Base-by-base conservation (phyloP, 169 alveolate genomes). In the Plasmodium coatneyi region DNA sequence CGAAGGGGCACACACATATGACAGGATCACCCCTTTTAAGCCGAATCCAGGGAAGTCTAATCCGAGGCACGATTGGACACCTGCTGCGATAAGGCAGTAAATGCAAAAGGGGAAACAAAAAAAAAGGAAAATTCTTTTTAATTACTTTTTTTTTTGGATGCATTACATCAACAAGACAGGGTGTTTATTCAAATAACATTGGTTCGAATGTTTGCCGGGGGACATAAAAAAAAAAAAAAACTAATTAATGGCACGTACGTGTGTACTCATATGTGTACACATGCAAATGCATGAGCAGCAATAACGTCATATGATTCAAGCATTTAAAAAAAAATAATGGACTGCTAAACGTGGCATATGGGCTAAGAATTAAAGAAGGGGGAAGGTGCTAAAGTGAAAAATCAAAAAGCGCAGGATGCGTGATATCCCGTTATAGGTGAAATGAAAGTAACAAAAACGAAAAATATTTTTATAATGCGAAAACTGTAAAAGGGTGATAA, bases 101-200 rank as follows among this genome's bases (percentile, higher is more conserved):
- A 80, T 28, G 52, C 32, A 49, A 6, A 80, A 80, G 54, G 12
- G 32, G 36, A 14, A n/a, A 72, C n/a, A n/a, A 32, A 12, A 74
- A 52, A 52, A 28, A 52, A 80, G 54, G 32, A 79, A 79, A 79
- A 25, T 22, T 79, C 25, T 25, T 25, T 32, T 79, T 79, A 79
- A 76, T 76, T 76, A 76, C 28, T 76, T 74, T 39, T 79, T 49
- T 41, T 22, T 79, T 28, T 66, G 19, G n/a, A 66, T n/a, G 36
- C 34, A 22, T 66, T 28, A 66, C 3, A 66, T 66, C 76, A 25
- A 79, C 34, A 41, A 79, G 71, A 79, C 84, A 79, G 25, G 84
- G 54, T 16, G 39, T 30, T 79, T 32, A n/a, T 2, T 39, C n/a
- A 79, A 25, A 43, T 36, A 79, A 79, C 56, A 66, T 43, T 7